Percentiles rank a stretch among this genome's conserved stretches.
phyloP scores from a whole-genome alignment of 306 rosid genomes.

The Delonix regia region DNA sequence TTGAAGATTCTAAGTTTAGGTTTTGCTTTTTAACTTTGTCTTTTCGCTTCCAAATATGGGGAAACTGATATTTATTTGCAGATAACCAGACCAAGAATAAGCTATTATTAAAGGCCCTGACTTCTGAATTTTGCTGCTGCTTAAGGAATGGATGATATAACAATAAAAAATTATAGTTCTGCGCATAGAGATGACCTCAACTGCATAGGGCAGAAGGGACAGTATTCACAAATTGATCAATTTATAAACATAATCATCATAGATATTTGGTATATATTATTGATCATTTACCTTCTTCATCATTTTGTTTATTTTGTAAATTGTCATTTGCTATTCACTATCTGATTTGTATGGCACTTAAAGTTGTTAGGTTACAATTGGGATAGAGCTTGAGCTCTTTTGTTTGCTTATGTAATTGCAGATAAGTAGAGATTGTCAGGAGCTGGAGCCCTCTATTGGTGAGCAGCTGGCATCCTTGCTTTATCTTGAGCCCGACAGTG shows the following conservation, averaged over 20 bases:
- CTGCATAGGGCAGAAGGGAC: background rate
- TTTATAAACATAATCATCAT: background rate
- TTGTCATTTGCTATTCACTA: background rate
- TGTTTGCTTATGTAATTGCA: constrained; percentile 48
- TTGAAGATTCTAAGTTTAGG: constrained; percentile 10
- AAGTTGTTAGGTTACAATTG: background rate
- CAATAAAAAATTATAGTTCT: background rate
- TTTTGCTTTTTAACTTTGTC: no score
- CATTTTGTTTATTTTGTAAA: constrained; percentile 6
- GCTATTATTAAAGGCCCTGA: background rate
- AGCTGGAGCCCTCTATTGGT: constrained; percentile 87
- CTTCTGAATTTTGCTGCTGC: constrained; percentile 14
- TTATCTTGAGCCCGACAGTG: constrained; percentile 97
- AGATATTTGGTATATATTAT: constrained; percentile 5
- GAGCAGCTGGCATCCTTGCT: constrained; percentile 98
- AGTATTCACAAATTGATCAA: background rate
- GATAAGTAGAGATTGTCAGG: constrained; percentile 99
- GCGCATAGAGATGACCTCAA: background rate
- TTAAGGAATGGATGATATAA: constrained; percentile 1
- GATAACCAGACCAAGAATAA: background rate
- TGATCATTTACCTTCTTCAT: background rate
- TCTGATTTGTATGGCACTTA: constrained; percentile 23
- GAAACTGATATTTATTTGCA: background rate
- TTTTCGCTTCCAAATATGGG: background rate
- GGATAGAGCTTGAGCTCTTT: constrained; percentile 20